Percentiles rank a stretch among this genome's conserved stretches.
phyloP scores from a whole-genome alignment of 495 filamentous ascomycete species.

The Talaromyces proteolyticus region DNA sequence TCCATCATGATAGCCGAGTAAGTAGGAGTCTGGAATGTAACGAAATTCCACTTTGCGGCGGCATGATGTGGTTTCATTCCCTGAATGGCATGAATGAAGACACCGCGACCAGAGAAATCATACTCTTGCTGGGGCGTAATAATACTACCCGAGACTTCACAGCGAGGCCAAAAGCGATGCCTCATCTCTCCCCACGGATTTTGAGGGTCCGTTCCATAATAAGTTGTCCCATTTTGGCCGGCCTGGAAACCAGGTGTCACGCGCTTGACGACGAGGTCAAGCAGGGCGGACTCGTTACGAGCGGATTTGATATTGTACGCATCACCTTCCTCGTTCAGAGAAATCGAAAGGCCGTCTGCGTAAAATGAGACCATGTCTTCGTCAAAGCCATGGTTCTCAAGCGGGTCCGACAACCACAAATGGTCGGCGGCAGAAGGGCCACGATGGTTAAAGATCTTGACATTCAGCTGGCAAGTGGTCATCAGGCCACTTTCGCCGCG shows the following conservation, averaged over 20 bases:
- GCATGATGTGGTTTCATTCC: constrained; percentile 93
- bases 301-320: constrained; percentile 71
- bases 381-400: constrained; percentile 62
- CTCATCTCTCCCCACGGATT: constrained; percentile 75
- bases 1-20: constrained; percentile 78
- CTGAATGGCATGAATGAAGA: constrained; percentile 68
- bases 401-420: constrained; percentile 63
- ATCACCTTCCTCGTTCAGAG: constrained; percentile 64
- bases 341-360: constrained; percentile 62
- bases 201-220: constrained; percentile 63
- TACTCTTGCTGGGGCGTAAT: constrained; percentile 65
- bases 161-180: constrained; percentile 76
- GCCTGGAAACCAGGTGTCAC: constrained; percentile 64
- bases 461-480: constrained; percentile 71
- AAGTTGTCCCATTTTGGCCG: constrained; percentile 66
- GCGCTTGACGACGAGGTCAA: constrained; percentile 65
- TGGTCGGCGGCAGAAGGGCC: constrained; percentile 36
- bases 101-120: constrained; percentile 60
- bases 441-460: constrained; percentile 67
- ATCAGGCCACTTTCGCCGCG: constrained; percentile 54
- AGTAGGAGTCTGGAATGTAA: constrained; percentile 67
- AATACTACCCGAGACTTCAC: constrained; percentile 61
- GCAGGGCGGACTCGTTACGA: constrained; percentile 55
- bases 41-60: constrained; percentile 75
- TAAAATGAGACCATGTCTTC: constrained; percentile 64